A percentile compares a stretch with the other conserved stretches of the same genome.
These are phyloP conservation scores for Periconia sp. DNA, from an alignment of 2,329 filamentous ascomycete species.

Conservation along the genomic window DNA sequence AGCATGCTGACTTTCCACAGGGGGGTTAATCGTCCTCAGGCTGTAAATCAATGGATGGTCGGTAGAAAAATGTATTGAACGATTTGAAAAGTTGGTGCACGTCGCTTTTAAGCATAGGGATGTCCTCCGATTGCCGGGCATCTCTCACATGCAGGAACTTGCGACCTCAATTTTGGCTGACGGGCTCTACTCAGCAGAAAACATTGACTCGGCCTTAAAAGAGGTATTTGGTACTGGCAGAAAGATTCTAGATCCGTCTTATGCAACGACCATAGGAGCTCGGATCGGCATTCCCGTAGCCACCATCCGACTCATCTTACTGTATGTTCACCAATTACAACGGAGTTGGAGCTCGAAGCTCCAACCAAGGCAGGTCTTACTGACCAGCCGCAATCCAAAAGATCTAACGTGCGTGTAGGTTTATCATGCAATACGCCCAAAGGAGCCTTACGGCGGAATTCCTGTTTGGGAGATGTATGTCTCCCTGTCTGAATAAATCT, in stretches of 20 bases:
- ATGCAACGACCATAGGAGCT: slow-evolving; percentile 16
- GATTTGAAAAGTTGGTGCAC: slow-evolving; percentile 9
- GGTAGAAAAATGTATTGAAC: slow-evolving; percentile 15
- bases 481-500: no score
- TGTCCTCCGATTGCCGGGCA: slow-evolving; percentile 13
- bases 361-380: slow-evolving; percentile 14
- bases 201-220: slow-evolving; percentile 17
- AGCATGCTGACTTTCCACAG: no score
- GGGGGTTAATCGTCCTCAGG: no score
- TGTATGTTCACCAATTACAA: slow-evolving; percentile 24
- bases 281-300: slow-evolving; percentile 15
- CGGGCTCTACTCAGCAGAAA: slow-evolving; percentile 15
- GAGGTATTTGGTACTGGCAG: slow-evolving; percentile 12
- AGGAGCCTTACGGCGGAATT: no score
- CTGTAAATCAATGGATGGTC: slow-evolving; percentile 11
- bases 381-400: no score
- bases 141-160: slow-evolving; percentile 12
- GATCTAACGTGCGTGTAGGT: no score
- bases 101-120: slow-evolving; percentile 12
- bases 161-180: slow-evolving; percentile 19
- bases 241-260: slow-evolving; percentile 16
- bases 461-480: no score
- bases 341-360: slow-evolving; percentile 10
- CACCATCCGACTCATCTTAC: slow-evolving; percentile 15
- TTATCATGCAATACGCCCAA: no score